Base-by-base conservation (phyloP, 495 filamentous ascomycete genomes). In the Peziza echinospora region DNA sequence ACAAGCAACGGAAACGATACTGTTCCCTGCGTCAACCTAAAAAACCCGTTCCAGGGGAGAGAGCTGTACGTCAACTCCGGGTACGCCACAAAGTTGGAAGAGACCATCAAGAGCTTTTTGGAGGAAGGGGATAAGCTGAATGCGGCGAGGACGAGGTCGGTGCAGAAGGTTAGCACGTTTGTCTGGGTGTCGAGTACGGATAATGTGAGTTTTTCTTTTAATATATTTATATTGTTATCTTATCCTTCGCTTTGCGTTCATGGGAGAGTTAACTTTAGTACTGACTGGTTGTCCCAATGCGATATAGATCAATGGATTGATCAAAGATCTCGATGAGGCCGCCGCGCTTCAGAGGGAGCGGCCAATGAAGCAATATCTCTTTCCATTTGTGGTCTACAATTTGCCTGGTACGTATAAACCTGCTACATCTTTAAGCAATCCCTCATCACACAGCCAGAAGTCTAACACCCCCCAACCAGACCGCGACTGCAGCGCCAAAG, bases 401-500 rank as follows among this genome's bases (percentile, higher is more conserved):
- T 53, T 78, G 4, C n/a, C n/a, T n/a, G n/a, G n/a, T n/a, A n/a
- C n/a, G n/a, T n/a, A n/a, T n/a, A n/a, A n/a, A n/a, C n/a, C n/a
- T n/a, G n/a, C n/a, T n/a, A n/a, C n/a, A n/a, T n/a, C n/a, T n/a
- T n/a, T n/a, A n/a, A n/a, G n/a, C n/a, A n/a, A n/a, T n/a, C n/a
- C n/a, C n/a, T n/a, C n/a, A n/a, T n/a, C n/a, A n/a, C n/a, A n/a
- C n/a, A n/a, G n/a, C n/a, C n/a, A n/a, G n/a, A n/a, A n/a, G n/a
- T n/a, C n/a, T n/a, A n/a, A n/a, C n/a, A n/a, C n/a, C n/a, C n/a
- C n/a, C n/a, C n/a, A n/a, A n/a, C 75, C 75, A 21, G 73, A 76
- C 47, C 69, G 75, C 47, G 75, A 77, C 57, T 78, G 75, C 52
- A 67, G 70, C 1, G 75, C 75, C 2, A 64, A 69, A 49, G 72